Conservation (phyloP, 345 rosid species). For the Abelmoschus esculentus region DNA sequence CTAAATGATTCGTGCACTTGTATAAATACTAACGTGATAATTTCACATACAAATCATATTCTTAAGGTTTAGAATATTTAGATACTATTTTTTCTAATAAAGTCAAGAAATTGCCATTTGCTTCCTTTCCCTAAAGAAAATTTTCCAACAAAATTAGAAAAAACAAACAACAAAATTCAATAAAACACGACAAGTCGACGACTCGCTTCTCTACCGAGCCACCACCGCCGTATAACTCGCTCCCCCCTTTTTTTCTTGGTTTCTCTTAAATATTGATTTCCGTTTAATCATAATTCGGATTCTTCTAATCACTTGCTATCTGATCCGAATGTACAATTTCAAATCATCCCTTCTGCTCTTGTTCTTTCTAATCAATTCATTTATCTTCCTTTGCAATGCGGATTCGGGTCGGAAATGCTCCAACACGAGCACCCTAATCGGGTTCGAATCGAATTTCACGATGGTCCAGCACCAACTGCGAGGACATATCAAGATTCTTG, state of each 20-base stretch:
- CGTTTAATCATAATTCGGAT: not conserved
- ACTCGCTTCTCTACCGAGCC: not conserved
- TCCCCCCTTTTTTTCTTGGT: not conserved
- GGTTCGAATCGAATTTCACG: constrained; percentile 53
- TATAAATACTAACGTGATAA: no score
- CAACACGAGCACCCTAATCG: constrained; percentile 53
- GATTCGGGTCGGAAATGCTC: constrained; percentile 46
- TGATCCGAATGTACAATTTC: not conserved
- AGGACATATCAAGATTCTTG: constrained; percentile 54
- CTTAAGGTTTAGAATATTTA: no score
- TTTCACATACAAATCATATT: no score
- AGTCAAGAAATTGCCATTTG: no score
- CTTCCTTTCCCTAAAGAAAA: no score
- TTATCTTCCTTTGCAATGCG: constrained; percentile 29
- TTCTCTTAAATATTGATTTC: not conserved
- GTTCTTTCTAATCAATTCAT: not conserved
- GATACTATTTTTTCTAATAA: no score
- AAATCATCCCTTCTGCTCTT: not conserved
- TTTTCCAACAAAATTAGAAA: no score
- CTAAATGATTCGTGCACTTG: no score
- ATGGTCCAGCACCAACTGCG: constrained; percentile 91
- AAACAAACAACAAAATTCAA: no score
- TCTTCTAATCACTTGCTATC: not conserved
- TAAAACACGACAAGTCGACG: no score
- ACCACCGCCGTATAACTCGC: not conserved